phyloP scores from a whole-genome alignment of 352 stramenopile species.

The Phytophthora constricta region DNA sequence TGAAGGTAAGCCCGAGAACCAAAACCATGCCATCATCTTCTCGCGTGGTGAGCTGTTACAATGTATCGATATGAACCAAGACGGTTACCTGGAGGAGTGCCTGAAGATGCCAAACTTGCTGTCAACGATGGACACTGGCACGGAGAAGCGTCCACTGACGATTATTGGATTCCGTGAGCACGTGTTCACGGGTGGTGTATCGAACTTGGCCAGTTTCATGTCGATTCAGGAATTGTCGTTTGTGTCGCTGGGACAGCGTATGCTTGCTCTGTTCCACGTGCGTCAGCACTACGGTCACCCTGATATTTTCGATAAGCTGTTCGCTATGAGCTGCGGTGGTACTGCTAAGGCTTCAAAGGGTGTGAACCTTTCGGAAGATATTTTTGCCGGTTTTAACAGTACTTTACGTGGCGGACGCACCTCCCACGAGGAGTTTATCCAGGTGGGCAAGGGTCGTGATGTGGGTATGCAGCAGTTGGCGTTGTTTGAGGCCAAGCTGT shows the following conservation, averaged over 20 bases:
- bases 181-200: slow-evolving; percentile 85
- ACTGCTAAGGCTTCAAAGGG: slow-evolving; percentile 86
- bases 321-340: slow-evolving; percentile 81
- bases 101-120: slow-evolving; percentile 87
- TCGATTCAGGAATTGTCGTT: slow-evolving; percentile 88
- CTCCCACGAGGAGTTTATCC: slow-evolving; percentile 86
- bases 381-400: slow-evolving; percentile 89
- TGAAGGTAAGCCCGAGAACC: slow-evolving; percentile 88
- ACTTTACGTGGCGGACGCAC: slow-evolving; percentile 76
- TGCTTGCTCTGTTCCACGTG: slow-evolving; percentile 79
- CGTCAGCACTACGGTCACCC: slow-evolving; percentile 89
- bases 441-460: slow-evolving; percentile 97
- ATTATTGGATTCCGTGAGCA: slow-evolving; percentile 90
- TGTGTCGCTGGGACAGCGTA: slow-evolving; percentile 82
- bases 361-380: slow-evolving; percentile 90
- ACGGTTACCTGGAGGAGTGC: slow-evolving; percentile 79
- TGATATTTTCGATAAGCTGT: slow-evolving; percentile 91
- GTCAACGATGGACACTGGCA: slow-evolving; percentile 77
- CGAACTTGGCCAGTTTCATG: slow-evolving; percentile 88
- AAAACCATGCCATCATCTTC: slow-evolving; percentile 89
- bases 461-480: slow-evolving; percentile 99
- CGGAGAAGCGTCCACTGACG: slow-evolving; percentile 71
- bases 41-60: slow-evolving; percentile 81
- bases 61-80: slow-evolving; percentile 92
- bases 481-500: slow-evolving; percentile 98